These are phyloP conservation scores for Thermochaetoides thermophila DNA, from an alignment of 495 filamentous ascomycete genomes.

Conservation along the genomic window DNA sequence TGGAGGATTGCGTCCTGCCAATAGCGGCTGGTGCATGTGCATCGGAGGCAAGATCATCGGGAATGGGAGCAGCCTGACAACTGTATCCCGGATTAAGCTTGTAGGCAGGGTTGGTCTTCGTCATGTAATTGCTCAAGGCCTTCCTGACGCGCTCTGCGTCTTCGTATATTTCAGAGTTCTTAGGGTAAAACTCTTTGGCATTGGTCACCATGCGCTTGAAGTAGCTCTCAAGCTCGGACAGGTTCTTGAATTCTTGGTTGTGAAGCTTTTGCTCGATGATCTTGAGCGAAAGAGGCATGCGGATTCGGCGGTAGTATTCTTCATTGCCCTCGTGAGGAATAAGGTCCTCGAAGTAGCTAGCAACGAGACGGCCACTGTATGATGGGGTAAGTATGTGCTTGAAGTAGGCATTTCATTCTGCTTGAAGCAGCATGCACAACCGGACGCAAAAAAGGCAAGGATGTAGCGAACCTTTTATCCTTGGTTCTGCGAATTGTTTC, in stretches of 20 bases:
- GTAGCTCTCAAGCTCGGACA: constrained; percentile 54
- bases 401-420: background rate
- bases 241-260: constrained; percentile 42
- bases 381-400: background rate
- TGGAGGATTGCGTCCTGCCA: no score
- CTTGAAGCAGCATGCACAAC: background rate
- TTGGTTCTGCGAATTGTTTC: constrained; percentile 48
- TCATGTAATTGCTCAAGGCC: constrained; percentile 60
- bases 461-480: constrained; percentile 54
- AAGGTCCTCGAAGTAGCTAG: constrained; percentile 55
- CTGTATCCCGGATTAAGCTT: constrained; percentile 38
- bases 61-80: constrained; percentile 46
- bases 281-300: constrained; percentile 60
- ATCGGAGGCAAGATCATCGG: background rate
- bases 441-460: background rate
- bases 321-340: constrained; percentile 45
- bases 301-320: constrained; percentile 61
- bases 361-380: constrained; percentile 49
- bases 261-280: constrained; percentile 57
- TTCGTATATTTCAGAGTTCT: constrained; percentile 46
- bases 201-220: constrained; percentile 66
- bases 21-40: background rate
- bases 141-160: constrained; percentile 67
- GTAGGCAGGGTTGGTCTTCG: constrained; percentile 60
- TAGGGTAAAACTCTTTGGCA: constrained; percentile 57